Percentiles rank a stretch among this genome's conserved stretches.
Conservation (phyloP, 352 stramenopile species). For the Aphanomyces cochlioides region DNA sequence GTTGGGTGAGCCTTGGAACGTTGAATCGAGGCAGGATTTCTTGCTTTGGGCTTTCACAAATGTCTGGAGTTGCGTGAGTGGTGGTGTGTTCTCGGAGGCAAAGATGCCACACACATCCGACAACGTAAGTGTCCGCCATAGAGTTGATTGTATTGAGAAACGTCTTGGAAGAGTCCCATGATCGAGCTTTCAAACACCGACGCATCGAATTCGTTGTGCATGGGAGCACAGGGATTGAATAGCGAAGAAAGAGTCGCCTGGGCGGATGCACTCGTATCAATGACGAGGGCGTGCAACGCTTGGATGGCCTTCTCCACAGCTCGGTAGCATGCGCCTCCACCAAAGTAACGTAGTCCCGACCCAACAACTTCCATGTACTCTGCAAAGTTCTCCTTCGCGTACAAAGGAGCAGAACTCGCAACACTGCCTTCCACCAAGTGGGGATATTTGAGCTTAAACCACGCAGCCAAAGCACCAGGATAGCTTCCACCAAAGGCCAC, state of each 20-base stretch:
- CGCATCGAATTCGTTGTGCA: constrained; percentile 75
- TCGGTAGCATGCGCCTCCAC: constrained; percentile 75
- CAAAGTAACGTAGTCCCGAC: constrained; percentile 74
- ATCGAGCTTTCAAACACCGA: constrained; percentile 72
- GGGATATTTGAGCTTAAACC: constrained; percentile 91
- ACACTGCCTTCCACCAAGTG: constrained; percentile 90
- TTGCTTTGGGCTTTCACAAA: constrained; percentile 59
- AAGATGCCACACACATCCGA: constrained; percentile 65
- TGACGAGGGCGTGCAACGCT: constrained; percentile 51
- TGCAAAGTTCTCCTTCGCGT: constrained; percentile 73
- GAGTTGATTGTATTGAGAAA: constrained; percentile 72
- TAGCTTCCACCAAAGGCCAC: constrained; percentile 95
- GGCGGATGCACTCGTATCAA: constrained; percentile 43
- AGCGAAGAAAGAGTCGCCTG: constrained; percentile 45
- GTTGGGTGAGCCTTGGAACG: constrained; percentile 56
- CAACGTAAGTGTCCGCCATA: constrained; percentile 50
- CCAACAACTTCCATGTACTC: constrained; percentile 88
- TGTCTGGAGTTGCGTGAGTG: constrained; percentile 11
- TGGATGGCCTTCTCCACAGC: constrained; percentile 58
- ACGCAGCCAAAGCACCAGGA: constrained; percentile 91
- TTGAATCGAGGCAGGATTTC: constrained; percentile 67
- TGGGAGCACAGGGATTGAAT: constrained; percentile 65
- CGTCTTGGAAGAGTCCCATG: constrained; percentile 75
- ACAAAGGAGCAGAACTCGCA: constrained; percentile 86
- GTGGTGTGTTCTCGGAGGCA: not conserved